Conservation (phyloP, 169 alveolate species). For the Perkinsus olseni region DNA sequence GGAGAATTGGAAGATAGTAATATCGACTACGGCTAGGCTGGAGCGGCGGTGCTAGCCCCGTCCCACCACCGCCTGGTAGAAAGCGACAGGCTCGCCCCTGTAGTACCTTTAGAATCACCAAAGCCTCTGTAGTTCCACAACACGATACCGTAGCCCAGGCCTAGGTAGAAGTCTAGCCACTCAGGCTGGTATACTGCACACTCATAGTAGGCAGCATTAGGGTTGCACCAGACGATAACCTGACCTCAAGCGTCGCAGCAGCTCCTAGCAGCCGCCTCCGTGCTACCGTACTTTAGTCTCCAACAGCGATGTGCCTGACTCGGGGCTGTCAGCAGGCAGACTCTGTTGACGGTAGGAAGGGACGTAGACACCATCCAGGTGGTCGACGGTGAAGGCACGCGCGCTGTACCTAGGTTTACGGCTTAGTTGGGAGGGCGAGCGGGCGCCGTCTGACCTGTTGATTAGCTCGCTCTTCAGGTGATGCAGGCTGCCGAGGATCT, state of each 20-base stretch:
- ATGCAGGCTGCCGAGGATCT: background rate
- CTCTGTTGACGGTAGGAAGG: background rate
- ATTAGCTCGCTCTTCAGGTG: background rate
- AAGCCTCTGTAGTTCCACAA: constrained; percentile 11
- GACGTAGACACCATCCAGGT: background rate
- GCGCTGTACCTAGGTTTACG: background rate
- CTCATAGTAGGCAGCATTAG: constrained; percentile 14
- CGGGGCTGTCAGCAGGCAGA: background rate
- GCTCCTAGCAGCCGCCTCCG: background rate
- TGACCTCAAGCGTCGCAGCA: background rate
- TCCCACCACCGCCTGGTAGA: too few relatives aligned
- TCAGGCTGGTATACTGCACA: constrained; percentile 1
- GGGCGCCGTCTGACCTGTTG: background rate
- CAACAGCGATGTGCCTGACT: background rate
- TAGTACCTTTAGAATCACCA: background rate
- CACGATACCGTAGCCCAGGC: background rate
- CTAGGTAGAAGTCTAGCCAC: constrained; percentile 12
- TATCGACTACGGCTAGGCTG: too few relatives aligned
- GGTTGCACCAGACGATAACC: background rate
- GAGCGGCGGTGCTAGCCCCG: background rate
- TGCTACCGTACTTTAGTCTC: background rate
- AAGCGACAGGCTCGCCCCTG: too few relatives aligned
- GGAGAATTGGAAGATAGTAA: too few relatives aligned
- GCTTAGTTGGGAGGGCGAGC: background rate
- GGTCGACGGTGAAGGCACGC: background rate